A percentile compares a stretch with the other conserved stretches of the same genome.
Evolutionary conservation across 75 land plant genomes (phyloP).

Genomic region (Pinus albicaulis): DNA sequence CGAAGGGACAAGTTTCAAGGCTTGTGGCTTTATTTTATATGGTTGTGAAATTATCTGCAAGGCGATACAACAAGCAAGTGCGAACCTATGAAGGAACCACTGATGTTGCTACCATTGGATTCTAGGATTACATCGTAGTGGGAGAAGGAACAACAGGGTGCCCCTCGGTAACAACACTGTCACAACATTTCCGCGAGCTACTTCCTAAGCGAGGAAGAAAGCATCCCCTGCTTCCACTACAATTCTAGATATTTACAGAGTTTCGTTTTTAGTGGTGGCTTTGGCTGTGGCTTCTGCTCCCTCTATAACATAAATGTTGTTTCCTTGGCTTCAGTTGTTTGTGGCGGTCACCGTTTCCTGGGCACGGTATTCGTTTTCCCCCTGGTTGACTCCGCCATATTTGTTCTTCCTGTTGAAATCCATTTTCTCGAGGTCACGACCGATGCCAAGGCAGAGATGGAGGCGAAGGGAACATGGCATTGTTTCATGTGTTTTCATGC

Average conservation of each 20-base stretch:
- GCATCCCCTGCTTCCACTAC: too few species aligned
- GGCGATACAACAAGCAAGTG: neutral
- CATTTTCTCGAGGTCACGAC: constrained; percentile 27
- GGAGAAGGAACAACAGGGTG: constrained; percentile 56
- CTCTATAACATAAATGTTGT: too few species aligned
- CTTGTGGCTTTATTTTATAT: too few species aligned
- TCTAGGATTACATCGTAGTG: constrained; percentile 45
- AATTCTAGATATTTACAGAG: too few species aligned
- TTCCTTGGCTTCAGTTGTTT: too few species aligned
- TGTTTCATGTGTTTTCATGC: too few species aligned
- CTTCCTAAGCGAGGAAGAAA: constrained; percentile 66
- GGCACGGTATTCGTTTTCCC: constrained; percentile 11
- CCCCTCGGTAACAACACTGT: constrained; percentile 47
- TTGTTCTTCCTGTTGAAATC: constrained; percentile 38
- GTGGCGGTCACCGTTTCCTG: neutral
- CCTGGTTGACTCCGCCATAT: constrained; percentile 42
- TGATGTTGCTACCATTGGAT: neutral
- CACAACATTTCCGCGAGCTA: constrained; percentile 40
- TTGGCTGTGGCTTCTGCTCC: too few species aligned
- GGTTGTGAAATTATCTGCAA: too few species aligned
- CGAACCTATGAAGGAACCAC: neutral
- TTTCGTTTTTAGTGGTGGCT: too few species aligned
- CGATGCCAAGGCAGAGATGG: too few species aligned
- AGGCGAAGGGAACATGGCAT: too few species aligned
- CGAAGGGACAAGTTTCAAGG: too few species aligned